These are phyloP conservation scores for California macrophylla DNA, from an alignment of 441 rosid genomes.

Conservation along the genomic window DNA sequence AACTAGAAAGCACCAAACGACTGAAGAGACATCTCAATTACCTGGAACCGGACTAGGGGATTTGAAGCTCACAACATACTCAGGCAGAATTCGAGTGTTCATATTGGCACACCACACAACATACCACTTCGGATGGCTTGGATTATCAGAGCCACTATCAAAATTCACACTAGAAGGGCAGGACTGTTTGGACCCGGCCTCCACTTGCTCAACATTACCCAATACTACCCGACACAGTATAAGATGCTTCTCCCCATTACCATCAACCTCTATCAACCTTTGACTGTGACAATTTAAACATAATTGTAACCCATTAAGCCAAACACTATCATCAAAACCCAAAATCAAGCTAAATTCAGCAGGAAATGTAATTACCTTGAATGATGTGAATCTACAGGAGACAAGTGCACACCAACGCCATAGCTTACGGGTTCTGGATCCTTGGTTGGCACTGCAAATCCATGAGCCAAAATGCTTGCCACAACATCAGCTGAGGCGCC, in stretches of 20 bases:
- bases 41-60: constrained; percentile 24
- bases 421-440: constrained; percentile 15
- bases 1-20: not conserved
- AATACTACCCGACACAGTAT: constrained; percentile 36
- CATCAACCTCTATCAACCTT: constrained; percentile 27
- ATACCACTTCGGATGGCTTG: constrained; percentile 28
- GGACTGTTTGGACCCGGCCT: constrained; percentile 30
- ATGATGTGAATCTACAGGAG: constrained; percentile 32
- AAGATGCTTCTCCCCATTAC: constrained; percentile 37
- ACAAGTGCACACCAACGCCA: constrained; percentile 34
- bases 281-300: constrained; percentile 26
- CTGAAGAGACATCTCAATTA: constrained; percentile 7
- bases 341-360: not conserved
- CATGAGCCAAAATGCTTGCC: constrained; percentile 28
- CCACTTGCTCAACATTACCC: constrained; percentile 41
- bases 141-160: constrained; percentile 41
- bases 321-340: not conserved
- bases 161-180: constrained; percentile 27
- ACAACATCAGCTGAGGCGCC: constrained; percentile 27
- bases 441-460: constrained; percentile 25
- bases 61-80: constrained; percentile 41
- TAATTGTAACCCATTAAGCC: not conserved
- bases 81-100: constrained; percentile 38
- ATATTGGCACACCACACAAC: constrained; percentile 35
- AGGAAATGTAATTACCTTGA: constrained; percentile 23